Base-by-base conservation (phyloP, 208 protist genomes). In the Leishmania braziliensis region DNA sequence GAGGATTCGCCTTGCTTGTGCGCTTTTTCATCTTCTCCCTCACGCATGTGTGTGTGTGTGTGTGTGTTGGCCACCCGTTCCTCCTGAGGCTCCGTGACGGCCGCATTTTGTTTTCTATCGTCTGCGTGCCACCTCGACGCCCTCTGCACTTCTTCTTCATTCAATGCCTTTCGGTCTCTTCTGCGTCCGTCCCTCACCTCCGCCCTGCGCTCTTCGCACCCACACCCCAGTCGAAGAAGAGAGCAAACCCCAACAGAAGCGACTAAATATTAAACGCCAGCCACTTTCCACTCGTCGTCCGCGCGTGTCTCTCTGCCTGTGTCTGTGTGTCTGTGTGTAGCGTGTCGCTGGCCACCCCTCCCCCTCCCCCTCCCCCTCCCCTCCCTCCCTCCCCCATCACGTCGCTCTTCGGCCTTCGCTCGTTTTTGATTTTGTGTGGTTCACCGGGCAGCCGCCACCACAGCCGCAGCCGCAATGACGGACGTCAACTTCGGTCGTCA, bases 401-500 rank as follows among this genome's bases (percentile, higher is more conserved):
- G n/a, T 12, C 62, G 3, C 2, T 50, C 70, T 71, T 2, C 36
- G 10, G 36, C 18, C 50, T 56, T 56, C 71, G 18, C 46, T 5
- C 71, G 8, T 14, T 46, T 60, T 63, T 10, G 65, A 2, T 46
- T 18, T 50, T 10, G 3, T 48, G 20, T 58, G 29, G 5, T 66
- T 54, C 26, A 3, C 16, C 33, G 18, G 60, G 6, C 10, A 70
- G 23, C n/a, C 5, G 46, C 26, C 66, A 20, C 46, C 60, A 48
- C 43, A 16, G 48, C 50, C 51, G n/a, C 48, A 8, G 50, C 29
- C 36, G 53, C 39, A 51, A 80, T 83, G 81, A 86, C 70, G 53
- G 85, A 94, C 72, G 82, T 88, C 20, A 80, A 88, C 60, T 93
- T 95, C 65, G 84, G 80, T 26, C 87, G 89, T 8, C 86, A 93